A percentile compares a stretch with the other conserved stretches of the same genome.
Conservation (phyloP, 1,284 basidiomycete species). For the Schizopora paradoxa region DNA sequence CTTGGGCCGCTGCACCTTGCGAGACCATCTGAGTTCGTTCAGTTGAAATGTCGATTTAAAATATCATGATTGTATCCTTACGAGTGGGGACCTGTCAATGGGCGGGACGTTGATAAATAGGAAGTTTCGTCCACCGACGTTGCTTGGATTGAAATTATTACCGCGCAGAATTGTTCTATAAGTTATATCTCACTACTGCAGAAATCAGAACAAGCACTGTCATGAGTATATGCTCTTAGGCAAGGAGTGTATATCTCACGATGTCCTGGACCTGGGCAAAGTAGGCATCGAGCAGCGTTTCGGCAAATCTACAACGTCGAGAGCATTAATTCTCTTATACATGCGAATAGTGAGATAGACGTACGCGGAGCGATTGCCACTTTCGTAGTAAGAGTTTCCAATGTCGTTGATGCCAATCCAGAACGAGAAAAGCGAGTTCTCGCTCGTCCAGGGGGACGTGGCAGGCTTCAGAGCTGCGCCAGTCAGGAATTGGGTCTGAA, state of each 20-base stretch:
- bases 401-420: conserved; percentile 64
- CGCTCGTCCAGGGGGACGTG: conserved; percentile 46
- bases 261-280: conserved; percentile 51
- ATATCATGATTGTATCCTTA: conserved; percentile 22
- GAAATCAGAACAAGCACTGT: neutral
- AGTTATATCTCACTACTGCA: conserved; percentile 23
- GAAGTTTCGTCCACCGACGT: conserved; percentile 52
- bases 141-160: conserved; percentile 22
- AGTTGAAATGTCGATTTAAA: neutral
- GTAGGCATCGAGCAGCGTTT: conserved; percentile 44
- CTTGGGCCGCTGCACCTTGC: conserved; percentile 36
- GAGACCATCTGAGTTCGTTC: conserved; percentile 40
- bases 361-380: conserved; percentile 44
- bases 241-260: conserved; percentile 37
- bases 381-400: conserved; percentile 43
- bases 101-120: conserved; percentile 57
- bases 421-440: conserved; percentile 49
- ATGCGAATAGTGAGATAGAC: conserved; percentile 17
- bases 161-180: neutral
- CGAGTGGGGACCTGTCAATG: conserved; percentile 47
- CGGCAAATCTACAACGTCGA: conserved; percentile 37
- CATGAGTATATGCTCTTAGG: neutral
- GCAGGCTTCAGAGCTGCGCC: conserved; percentile 40
- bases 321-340: neutral
- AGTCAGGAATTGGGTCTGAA: conserved; percentile 45